Conservation (phyloP, 2,329 filamentous ascomycete species). For the Penicillium polonicum region DNA sequence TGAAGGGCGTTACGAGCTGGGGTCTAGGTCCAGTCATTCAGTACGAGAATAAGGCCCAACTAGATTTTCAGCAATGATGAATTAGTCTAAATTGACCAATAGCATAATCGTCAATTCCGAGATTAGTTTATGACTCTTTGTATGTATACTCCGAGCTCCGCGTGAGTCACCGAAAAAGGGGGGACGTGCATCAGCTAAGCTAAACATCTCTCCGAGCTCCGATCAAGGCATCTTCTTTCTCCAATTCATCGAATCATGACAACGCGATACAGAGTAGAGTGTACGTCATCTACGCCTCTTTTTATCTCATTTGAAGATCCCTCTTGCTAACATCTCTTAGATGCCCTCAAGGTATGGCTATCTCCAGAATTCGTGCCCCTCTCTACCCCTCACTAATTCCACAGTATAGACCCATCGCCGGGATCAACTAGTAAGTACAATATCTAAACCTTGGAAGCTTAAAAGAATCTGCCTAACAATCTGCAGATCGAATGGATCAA, state of each 20-base stretch:
- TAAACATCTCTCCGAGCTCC: too few relatives aligned
- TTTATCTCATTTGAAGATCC: neutral
- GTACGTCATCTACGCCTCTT: slow-evolving; percentile 50
- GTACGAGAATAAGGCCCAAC: neutral
- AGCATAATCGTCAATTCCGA: neutral
- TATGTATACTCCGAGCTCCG: neutral
- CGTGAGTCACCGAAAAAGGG: slow-evolving; percentile 2
- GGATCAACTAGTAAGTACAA: slow-evolving; percentile 73
- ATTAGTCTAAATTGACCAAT: neutral
- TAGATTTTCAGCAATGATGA: neutral
- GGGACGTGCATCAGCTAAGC: slow-evolving; percentile 4
- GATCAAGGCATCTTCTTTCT: neutral
- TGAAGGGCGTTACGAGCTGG: neutral
- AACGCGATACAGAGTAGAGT: slow-evolving; percentile 63
- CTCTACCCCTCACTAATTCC: slow-evolving; percentile 22
- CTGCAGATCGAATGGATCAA: slow-evolving; percentile 86
- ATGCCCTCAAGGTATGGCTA: slow-evolving; percentile 61
- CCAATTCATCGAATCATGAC: slow-evolving; percentile 38
- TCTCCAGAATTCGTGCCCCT: neutral
- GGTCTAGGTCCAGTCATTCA: neutral
- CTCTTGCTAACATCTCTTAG: slow-evolving; percentile 36
- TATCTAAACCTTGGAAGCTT: too few relatives aligned
- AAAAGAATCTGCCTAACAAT: slow-evolving; percentile 4
- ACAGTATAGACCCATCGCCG: slow-evolving; percentile 73
- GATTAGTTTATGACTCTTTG: neutral